Evolutionary conservation across 768 basidiomycete species (phyloP).

Genomic region (Tricholoma matsutake): DNA sequence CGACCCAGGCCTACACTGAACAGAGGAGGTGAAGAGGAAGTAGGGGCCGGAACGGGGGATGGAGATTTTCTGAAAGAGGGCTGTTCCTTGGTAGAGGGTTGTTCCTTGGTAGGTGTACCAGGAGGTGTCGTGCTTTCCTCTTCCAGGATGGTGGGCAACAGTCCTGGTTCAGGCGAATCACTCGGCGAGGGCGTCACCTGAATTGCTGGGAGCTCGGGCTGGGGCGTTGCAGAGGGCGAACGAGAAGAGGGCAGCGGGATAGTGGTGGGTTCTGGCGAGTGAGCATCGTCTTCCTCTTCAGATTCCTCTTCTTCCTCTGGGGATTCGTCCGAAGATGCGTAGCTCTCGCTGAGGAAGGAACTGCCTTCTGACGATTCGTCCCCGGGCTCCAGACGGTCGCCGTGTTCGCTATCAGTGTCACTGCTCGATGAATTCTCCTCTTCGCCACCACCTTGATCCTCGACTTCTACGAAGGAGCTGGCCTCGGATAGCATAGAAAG

Average conservation of each 20-base stretch:
- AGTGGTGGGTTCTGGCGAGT: slow-evolving; percentile 29
- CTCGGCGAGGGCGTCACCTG: slow-evolving; percentile 34
- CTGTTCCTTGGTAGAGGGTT: slow-evolving; percentile 35
- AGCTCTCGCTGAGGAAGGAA: slow-evolving; percentile 9
- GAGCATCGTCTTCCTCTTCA: slow-evolving; percentile 22
- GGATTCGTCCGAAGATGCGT: neutral
- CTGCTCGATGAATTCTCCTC: slow-evolving; percentile 24
- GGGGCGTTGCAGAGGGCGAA: slow-evolving; percentile 59
- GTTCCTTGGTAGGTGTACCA: slow-evolving; percentile 52
- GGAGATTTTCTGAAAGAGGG: neutral
- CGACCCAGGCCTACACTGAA: slow-evolving; percentile 51
- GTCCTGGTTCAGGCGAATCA: slow-evolving; percentile 23
- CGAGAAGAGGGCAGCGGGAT: slow-evolving; percentile 42
- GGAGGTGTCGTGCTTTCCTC: slow-evolving; percentile 58
- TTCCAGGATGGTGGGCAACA: slow-evolving; percentile 32
- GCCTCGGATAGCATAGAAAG: slow-evolving; percentile 40
- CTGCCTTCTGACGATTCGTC: slow-evolving; percentile 12
- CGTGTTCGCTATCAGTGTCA: slow-evolving; percentile 27
- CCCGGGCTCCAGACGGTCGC: slow-evolving; percentile 1
- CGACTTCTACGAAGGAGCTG: slow-evolving; percentile 51
- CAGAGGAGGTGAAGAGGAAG: slow-evolving; percentile 13
- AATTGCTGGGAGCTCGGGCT: slow-evolving; percentile 45
- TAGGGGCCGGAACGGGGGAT: slow-evolving; percentile 31
- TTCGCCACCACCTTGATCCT: slow-evolving; percentile 28
- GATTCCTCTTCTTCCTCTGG: slow-evolving; percentile 13